phyloP scores from a whole-genome alignment of 1,284 basidiomycete genomes.

The Austropuccinia psidii region DNA sequence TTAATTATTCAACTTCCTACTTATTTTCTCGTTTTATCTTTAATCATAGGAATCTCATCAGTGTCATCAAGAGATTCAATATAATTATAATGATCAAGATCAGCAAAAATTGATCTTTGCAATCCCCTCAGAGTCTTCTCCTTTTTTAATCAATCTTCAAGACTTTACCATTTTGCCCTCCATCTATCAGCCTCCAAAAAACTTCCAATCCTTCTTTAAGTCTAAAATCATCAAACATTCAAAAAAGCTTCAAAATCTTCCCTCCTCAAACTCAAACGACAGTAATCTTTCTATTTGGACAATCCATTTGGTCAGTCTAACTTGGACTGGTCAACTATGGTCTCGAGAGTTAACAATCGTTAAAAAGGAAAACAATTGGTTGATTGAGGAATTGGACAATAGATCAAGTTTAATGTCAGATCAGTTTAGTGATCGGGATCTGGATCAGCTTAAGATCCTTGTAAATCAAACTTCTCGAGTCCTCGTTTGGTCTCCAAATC shows the following conservation, averaged over 20 bases:
- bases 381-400: constrained; percentile 1
- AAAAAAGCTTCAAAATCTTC: background rate
- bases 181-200: background rate
- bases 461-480: constrained; percentile 5
- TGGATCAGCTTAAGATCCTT: background rate
- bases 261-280: too few relatives aligned
- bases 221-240: background rate
- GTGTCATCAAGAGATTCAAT: too few relatives aligned
- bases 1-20: background rate
- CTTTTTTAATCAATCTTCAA: background rate
- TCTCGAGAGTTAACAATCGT: constrained; percentile 7
- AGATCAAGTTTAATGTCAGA: background rate
- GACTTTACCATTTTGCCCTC: constrained; percentile 8
- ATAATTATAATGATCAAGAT: too few relatives aligned
- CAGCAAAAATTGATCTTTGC: background rate
- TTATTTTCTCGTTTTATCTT: too few relatives aligned
- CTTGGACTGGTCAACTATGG: constrained; percentile 9
- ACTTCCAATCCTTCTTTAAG: background rate
- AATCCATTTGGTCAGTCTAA: constrained; percentile 17
- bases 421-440: background rate
- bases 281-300: too few relatives aligned
- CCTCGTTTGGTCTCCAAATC: constrained; percentile 14
- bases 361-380: background rate
- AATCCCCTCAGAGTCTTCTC: background rate
- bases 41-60: too few relatives aligned